phyloP scores from a whole-genome alignment of 768 basidiomycete species.

The Mrakia blollopis region DNA sequence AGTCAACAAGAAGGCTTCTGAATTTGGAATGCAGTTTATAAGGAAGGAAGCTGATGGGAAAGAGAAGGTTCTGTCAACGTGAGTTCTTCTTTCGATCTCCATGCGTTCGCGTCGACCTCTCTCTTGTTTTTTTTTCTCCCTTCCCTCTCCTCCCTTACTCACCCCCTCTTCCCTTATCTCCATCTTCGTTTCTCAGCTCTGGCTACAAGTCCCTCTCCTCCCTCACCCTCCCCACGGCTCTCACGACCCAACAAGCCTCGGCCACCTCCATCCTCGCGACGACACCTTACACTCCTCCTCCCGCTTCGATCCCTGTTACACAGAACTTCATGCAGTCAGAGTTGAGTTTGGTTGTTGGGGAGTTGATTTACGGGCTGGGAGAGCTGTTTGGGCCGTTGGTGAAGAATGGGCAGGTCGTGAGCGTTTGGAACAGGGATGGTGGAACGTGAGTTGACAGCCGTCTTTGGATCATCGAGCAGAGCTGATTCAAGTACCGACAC shows the following conservation, averaged over 20 bases:
- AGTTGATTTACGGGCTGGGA: conserved; percentile 67
- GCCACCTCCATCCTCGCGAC: conserved; percentile 36
- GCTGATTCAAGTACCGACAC: neutral
- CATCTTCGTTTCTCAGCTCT: neutral
- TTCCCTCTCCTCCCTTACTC: neutral
- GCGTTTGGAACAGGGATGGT: conserved; percentile 70
- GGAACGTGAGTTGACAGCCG: conserved; percentile 50
- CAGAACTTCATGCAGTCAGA: conserved; percentile 45
- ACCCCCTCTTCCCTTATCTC: neutral
- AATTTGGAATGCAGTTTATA: conserved; percentile 56
- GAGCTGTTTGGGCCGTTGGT: conserved; percentile 70
- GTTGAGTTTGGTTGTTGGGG: conserved; percentile 64
- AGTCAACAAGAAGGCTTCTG: conserved; percentile 52
- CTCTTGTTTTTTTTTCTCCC: neutral
- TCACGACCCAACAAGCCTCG: conserved; percentile 7
- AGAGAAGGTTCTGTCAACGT: conserved; percentile 5
- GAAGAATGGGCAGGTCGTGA: conserved; percentile 61
- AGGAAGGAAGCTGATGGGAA: neutral
- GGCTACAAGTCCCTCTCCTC: conserved; percentile 14
- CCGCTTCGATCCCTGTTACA: conserved; percentile 42
- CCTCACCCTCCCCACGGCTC: conserved; percentile 12
- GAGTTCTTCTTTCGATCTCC: no score
- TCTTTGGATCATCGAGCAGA: neutral
- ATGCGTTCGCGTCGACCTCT: neutral
- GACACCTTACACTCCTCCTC: conserved; percentile 53